Conservation (phyloP, 768 basidiomycete genomes). For the Mycena indigotica region DNA sequence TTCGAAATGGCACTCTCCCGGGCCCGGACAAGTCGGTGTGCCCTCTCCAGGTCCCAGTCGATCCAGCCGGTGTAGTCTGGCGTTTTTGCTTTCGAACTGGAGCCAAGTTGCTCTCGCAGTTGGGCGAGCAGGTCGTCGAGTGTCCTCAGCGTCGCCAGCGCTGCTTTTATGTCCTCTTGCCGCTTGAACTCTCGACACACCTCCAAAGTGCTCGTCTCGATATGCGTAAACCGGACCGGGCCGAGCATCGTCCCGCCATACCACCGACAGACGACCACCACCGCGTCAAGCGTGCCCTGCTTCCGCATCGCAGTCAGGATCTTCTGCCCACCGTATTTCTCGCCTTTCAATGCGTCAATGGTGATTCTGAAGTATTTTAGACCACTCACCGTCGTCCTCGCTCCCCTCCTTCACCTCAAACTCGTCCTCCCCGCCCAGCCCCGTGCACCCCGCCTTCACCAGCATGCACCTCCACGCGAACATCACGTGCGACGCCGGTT, state of each 20-base stretch:
- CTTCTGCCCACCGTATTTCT: slow-evolving; percentile 67
- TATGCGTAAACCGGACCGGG: slow-evolving; percentile 73
- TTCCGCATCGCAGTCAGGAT: slow-evolving; percentile 69
- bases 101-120: slow-evolving; percentile 52
- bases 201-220: slow-evolving; percentile 74
- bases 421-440: slow-evolving; percentile 73
- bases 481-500: slow-evolving; percentile 71
- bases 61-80: slow-evolving; percentile 51
- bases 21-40: slow-evolving; percentile 66
- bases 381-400: slow-evolving; percentile 63
- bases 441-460: slow-evolving; percentile 62
- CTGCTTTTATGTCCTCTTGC: slow-evolving; percentile 68
- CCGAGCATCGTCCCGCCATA: slow-evolving; percentile 81
- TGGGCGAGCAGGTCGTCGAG: slow-evolving; percentile 63
- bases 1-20: slow-evolving; percentile 68
- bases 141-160: slow-evolving; percentile 53
- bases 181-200: slow-evolving; percentile 63
- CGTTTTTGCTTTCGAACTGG: slow-evolving; percentile 6
- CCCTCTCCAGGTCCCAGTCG: slow-evolving; percentile 58
- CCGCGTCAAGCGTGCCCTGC: slow-evolving; percentile 74
- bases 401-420: slow-evolving; percentile 66
- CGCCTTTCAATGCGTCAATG: slow-evolving; percentile 31
- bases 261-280: slow-evolving; percentile 81
- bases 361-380: background rate
- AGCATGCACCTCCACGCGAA: slow-evolving; percentile 81